Evolutionary conservation across 73 alveolate genomes (phyloP).

Genomic region (Paramecium sonneborni): DNA sequence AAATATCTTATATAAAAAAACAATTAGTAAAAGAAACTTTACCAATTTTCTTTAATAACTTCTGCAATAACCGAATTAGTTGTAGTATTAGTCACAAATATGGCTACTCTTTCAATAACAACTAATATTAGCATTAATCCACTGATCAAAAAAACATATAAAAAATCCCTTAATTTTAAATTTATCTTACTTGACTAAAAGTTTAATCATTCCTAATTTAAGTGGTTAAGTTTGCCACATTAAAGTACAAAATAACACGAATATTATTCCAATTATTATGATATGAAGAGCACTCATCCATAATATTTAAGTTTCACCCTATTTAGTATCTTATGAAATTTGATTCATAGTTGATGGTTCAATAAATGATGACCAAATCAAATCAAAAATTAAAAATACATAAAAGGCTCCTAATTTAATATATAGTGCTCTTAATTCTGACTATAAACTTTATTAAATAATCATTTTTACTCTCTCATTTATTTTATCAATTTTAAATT

Average conservation of each 20-base stretch:
- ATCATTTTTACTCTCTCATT: conserved; percentile 28
- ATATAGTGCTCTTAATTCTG: background rate
- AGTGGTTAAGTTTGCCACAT: conserved; percentile 45
- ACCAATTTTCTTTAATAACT: background rate
- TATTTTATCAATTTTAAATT: background rate
- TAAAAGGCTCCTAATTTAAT: conserved; percentile 18
- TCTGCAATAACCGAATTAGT: background rate
- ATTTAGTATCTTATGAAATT: background rate
- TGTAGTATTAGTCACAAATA: background rate
- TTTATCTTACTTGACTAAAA: background rate
- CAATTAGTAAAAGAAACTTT: background rate
- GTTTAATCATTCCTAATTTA: conserved; percentile 18
- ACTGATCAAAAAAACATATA: background rate
- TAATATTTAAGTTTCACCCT: background rate
- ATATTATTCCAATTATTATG: conserved; percentile 16
- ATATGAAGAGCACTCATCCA: conserved; percentile 37
- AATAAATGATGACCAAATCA: conserved; percentile 50
- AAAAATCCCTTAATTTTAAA: conserved; percentile 7
- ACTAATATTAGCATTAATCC: conserved; percentile 34
- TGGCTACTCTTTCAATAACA: conserved; percentile 29
- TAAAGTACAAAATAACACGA: conserved; percentile 16
- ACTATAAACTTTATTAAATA: conserved; percentile 1
- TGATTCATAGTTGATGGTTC: background rate
- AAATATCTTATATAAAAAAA: conserved; percentile 10
- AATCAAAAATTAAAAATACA: conserved; percentile 8